Evolutionary conservation across 1,284 basidiomycete genomes (phyloP).

Genomic region (Apiotrichum mycotoxinovorans): DNA sequence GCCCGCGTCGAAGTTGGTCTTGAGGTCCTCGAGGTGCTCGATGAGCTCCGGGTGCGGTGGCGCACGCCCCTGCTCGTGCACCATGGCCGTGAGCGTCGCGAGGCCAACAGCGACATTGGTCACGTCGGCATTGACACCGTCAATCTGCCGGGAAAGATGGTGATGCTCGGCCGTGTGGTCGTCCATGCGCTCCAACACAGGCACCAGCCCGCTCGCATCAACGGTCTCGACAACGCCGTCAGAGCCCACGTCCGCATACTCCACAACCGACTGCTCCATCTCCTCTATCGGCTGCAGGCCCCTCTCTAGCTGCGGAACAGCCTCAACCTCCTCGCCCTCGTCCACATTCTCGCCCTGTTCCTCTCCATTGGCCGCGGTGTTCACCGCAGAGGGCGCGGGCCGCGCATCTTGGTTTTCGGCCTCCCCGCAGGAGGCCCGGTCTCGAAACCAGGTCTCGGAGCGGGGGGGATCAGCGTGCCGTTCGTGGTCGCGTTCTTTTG

Average conservation of each 20-base stretch:
- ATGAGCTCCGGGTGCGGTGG: conserved; percentile 52
- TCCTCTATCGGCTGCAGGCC: too few relatives aligned
- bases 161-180: conserved; percentile 28
- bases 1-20: neutral
- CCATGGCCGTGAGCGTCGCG: neutral
- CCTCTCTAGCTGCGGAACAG: too few relatives aligned
- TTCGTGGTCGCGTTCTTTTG: neutral
- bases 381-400: conserved; percentile 1
- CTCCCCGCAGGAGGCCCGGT: conserved; percentile 11
- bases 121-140: conserved; percentile 27
- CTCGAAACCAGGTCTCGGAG: conserved; percentile 2
- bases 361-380: too few relatives aligned
- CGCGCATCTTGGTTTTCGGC: conserved; percentile 12
- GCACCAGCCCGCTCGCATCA: too few relatives aligned
- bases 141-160: conserved; percentile 24
- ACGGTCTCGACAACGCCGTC: too few relatives aligned
- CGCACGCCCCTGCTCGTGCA: neutral
- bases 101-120: conserved; percentile 12
- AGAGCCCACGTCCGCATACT: too few relatives aligned
- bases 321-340: too few relatives aligned
- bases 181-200: conserved; percentile 27
- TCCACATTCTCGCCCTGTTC: too few relatives aligned
- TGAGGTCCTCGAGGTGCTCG: conserved; percentile 6
- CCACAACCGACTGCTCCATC: too few relatives aligned
- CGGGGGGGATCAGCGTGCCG: neutral